Base-by-base conservation (phyloP, 305 asterid genomes). In the Caryopteris hybrid region DNA sequence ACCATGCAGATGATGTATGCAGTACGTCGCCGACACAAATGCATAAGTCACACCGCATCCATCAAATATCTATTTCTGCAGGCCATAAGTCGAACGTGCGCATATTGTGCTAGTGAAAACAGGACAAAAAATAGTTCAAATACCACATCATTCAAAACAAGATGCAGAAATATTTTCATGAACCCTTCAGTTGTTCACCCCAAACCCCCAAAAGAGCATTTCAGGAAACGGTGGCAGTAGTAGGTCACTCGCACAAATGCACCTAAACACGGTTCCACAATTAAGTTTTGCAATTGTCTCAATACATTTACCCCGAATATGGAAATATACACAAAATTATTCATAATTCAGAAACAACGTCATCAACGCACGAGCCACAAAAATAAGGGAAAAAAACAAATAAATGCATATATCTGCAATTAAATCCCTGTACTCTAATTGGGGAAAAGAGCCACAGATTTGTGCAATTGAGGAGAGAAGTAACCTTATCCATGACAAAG, bases 401-500 rank as follows among this genome's bases (percentile, higher is more conserved):
- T 42, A 4, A 36, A 51, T 6, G 25, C 61, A 39, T 23, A 5
- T 6, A 36, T 20, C 14, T 14, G 41, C 2, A 61, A 33, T 21
- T 0, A 11, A 61, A 61, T 23, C 21, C 22, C 21, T 2, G 23
- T 11, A 39, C 5, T 36, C 36, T 57, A 1, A 57, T 57, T 8
- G 16, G 17, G 29, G 10, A 25, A 45, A 2, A 0, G 3, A 61
- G 2, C 8, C 38, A n/a, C 6, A 61, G 46, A 31, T 9, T 52
- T 22, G 22, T n/a, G 67, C 5, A 56, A 34, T 34, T 39, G 25
- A 39, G 22, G 21, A 16, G 23, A 45, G 56, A 67, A 36, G 0
- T n/a, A 38, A 85, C 88, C 88, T 83, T 80, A 12, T 85, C 79
- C 86, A 85, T 78, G 71, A 85, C 23, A 36, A 78, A 83, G 8